phyloP scores from a whole-genome alignment of 2,329 filamentous ascomycete species.

The Polychaeton citri region DNA sequence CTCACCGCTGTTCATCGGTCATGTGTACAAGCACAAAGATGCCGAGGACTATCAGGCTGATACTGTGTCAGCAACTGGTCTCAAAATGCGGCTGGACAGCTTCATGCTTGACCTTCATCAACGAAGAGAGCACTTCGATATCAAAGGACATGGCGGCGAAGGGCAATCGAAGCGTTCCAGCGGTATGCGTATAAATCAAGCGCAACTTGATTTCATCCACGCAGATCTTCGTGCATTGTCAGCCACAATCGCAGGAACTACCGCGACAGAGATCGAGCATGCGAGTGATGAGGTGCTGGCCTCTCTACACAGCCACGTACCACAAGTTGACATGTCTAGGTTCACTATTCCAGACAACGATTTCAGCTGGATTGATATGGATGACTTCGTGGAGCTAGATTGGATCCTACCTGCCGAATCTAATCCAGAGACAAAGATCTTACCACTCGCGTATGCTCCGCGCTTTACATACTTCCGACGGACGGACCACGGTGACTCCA shows the following conservation, averaged over 20 bases:
- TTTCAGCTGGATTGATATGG: constrained; percentile 96
- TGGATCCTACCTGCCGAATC: constrained; percentile 86
- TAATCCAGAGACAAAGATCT: constrained; percentile 85
- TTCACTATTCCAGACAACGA: constrained; percentile 96
- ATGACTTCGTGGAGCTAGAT: constrained; percentile 95
- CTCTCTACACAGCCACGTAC: constrained; percentile 38
- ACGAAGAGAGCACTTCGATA: constrained; percentile 77
- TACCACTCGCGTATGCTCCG: constrained; percentile 86
- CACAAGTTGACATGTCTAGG: constrained; percentile 55
- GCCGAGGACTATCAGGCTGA: constrained; percentile 69
- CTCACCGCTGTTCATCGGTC: constrained; percentile 85
- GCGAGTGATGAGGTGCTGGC: constrained; percentile 50
- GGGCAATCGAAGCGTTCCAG: constrained; percentile 71
- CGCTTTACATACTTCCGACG: constrained; percentile 94
- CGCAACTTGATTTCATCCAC: constrained; percentile 79
- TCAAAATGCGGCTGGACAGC: constrained; percentile 90
- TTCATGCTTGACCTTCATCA: constrained; percentile 97
- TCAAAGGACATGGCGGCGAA: constrained; percentile 47
- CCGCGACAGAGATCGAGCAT: constrained; percentile 57
- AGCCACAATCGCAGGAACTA: constrained; percentile 72
- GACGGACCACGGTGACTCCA: constrained; percentile 75
- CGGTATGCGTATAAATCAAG: constrained; percentile 90
- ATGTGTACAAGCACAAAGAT: constrained; percentile 98
- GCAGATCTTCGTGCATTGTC: constrained; percentile 90
- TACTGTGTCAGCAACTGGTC: constrained; percentile 79